Base-by-base conservation (phyloP, 2,329 filamentous ascomycete genomes). In the Davidsoniella virescens region DNA sequence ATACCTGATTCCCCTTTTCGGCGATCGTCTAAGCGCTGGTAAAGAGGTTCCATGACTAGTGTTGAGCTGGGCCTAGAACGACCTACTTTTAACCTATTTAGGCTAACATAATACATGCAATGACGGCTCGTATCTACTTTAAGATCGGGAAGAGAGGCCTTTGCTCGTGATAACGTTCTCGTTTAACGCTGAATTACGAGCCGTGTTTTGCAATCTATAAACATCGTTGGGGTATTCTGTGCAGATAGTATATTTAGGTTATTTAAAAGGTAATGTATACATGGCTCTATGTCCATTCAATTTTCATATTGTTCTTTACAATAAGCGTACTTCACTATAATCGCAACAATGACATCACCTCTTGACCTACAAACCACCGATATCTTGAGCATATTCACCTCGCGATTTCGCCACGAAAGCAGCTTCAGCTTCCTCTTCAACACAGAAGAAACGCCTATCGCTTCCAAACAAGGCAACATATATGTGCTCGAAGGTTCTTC, bases 401-500 rank as follows among this genome's bases (percentile, higher is more conserved):
- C 46, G n/a, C 46, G 46, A 18, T 49, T 46, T 29, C 46, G 40
- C 18, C 43, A 44, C 23, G 46, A 52, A 26, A 33, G 23, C 8
- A 40, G 25, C 36, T 52, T 52, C 25, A 8, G 18, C 23, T 38
- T 49, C n/a, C 36, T 49, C 41, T 45, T 44, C 41, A 16, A 20
- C 9, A 51, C 41, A 10, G 42, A 18, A 16, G 26, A 14, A 16
- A 18, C 46, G 8, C 46, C 51, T 6, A 29, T 52, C 16, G 14
- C 36, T 9, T 49, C 47, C 23, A 36, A 33, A 10, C 47, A 49
- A 16, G 47, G 40, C 25, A 29, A 33, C 5, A 36, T 49, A 7
- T 52, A 52, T 12, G 42, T 52, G 12, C 41, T 52, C 23, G 29
- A 52, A 43, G 51, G 46, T 17, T 45, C 41, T 7, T 49, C 41